Base-by-base conservation (phyloP, 805 yeast genomes). In the Wickerhamiella spandovensis region DNA sequence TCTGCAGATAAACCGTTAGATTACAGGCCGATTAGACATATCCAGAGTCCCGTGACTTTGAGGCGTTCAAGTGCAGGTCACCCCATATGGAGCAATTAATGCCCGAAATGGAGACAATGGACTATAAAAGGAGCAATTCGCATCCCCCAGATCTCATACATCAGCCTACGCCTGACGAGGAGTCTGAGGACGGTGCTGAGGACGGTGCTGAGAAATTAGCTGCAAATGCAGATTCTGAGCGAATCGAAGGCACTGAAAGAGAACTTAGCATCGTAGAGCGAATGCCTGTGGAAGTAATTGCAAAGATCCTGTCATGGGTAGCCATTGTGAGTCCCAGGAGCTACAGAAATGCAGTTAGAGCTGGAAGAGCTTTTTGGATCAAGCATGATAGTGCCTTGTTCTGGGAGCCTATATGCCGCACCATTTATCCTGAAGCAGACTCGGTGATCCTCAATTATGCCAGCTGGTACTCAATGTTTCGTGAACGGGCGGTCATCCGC, bases 401-500 rank as follows among this genome's bases (percentile, higher is more conserved):
- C 23, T 59, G 62, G 62, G 58, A 55, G 52, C 58, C 60, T 9
- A 42, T 59, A 45, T 58, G 62, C 51, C 55, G 52, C 15, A 3
- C 20, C 6, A 21, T 30, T 8, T 57, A 56, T 43, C 53, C 55
- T 3, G 28, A 43, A 12, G 51, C 54, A 24, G 30, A 20, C 2
- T 17, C 46, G 5, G 43, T 51, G 41, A 48, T 47, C 23, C 56
- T 49, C 35, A 53, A 49, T 46, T 59, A 59, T 48, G 53, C 49
- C 25, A 52, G 56, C 20, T 75, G 75, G 74, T 65, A 73, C 54
- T 55, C 58, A 20, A 78, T 83, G 85, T 68, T 78, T 42, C 58
- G 64, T 43, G 73, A 75, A 37, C 68, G 95, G 39, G 96, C 97
- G 0, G 82, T 81, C 58, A 58, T 89, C 32, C 82, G 90, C 59